Evolutionary conservation across 129 eudicot species (phyloP).

Genomic region (Flaveria ramosissima): DNA sequence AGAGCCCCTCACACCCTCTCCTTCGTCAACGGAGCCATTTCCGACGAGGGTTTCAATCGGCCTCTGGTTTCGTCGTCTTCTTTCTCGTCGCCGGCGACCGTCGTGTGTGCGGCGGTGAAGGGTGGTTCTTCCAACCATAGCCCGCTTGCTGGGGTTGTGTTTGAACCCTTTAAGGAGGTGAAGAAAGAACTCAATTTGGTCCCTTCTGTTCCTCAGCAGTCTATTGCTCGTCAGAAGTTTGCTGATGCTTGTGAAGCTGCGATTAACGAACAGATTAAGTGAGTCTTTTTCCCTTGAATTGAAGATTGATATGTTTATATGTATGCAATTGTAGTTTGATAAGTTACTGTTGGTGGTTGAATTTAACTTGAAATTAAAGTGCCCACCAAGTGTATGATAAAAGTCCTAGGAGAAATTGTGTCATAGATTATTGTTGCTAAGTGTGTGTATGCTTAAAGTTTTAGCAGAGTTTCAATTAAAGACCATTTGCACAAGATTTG

Average conservation of each 20-base stretch:
- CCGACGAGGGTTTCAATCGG: not conserved
- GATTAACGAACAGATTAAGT: constrained; percentile 93
- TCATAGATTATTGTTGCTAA: not conserved
- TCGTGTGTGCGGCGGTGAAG: constrained; percentile 46
- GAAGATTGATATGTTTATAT: not conserved
- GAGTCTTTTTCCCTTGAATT: constrained; percentile 5
- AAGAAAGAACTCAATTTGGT: constrained; percentile 83
- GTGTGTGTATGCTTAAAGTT: constrained; percentile 16
- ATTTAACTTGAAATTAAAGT: not conserved
- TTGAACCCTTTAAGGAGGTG: constrained; percentile 87
- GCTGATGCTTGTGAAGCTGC: constrained; percentile 61
- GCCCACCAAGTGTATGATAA: constrained; percentile 21
- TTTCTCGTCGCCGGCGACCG: constrained; percentile 21
- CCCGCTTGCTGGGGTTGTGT: constrained; percentile 65
- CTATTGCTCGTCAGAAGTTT: constrained; percentile 84
- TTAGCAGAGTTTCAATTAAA: not conserved
- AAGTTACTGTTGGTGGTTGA: not conserved
- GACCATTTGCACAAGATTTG: not conserved
- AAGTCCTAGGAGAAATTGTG: constrained; percentile 3
- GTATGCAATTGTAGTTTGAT: not conserved
- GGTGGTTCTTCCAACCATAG: constrained; percentile 45
- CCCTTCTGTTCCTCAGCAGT: constrained; percentile 62
- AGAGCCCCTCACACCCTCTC: constrained; percentile 47
- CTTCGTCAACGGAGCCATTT: constrained; percentile 25
- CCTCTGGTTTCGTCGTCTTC: not conserved